Percentiles rank a stretch among this genome's conserved stretches.
Evolutionary conservation across 2,329 filamentous ascomycete genomes (phyloP).

Genomic region (Pseudogymnoascus sp.): DNA sequence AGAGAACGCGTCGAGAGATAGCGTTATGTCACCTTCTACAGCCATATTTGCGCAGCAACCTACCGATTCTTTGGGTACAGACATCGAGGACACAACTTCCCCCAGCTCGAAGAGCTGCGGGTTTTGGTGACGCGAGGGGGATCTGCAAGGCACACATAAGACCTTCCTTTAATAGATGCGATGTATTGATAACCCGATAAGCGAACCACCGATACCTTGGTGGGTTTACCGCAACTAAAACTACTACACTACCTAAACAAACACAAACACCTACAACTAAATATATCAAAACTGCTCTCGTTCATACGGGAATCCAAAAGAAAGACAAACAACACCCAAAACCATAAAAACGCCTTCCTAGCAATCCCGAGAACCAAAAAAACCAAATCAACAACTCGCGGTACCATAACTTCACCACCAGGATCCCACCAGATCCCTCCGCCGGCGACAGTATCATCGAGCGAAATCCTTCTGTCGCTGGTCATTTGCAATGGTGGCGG

Average conservation of each 20-base stretch:
- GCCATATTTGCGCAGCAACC: neutral
- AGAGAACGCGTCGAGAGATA: neutral
- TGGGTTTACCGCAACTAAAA: neutral
- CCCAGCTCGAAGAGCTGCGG: neutral
- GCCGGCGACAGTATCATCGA: no score
- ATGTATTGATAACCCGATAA: neutral
- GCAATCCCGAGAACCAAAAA: neutral
- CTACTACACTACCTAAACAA: neutral
- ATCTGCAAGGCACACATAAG: neutral
- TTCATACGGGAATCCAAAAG: neutral
- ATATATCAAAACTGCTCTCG: neutral
- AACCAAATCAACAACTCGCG: neutral
- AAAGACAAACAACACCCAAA: neutral
- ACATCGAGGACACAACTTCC: neutral
- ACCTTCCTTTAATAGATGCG: neutral
- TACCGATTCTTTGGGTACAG: neutral
- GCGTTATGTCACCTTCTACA: neutral
- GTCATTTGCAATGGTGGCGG: neutral
- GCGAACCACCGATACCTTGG: neutral
- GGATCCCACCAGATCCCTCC: no score
- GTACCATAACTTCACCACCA: neutral
- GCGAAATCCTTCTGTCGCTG: neutral
- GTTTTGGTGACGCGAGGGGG: neutral
- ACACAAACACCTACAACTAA: neutral
- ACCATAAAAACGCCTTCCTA: neutral